Base-by-base conservation (phyloP, 2,329 filamentous ascomycete species). In the Cladosporium austrohemisphaericum region DNA sequence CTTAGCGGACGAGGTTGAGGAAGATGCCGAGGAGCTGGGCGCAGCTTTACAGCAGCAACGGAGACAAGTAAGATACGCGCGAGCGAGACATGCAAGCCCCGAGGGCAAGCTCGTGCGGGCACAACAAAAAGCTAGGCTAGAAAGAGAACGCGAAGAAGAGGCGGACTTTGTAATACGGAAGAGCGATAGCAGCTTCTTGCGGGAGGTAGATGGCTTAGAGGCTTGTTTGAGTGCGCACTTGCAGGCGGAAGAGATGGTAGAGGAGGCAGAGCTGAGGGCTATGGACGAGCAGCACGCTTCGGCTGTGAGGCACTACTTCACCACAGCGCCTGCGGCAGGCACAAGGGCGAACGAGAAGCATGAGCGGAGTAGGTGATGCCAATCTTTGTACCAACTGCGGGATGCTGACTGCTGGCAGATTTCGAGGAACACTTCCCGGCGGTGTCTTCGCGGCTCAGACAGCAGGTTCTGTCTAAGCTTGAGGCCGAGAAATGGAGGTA, bases 401-500 rank as follows among this genome's bases (percentile, higher is more conserved):
- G 8, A 23, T 26, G 25, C 41, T 45, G 29, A 45, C 28, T 9
- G 16, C 7, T 13, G 13, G 36, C 28, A 49, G 46, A 35, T 22
- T 49, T 25, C 9, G 46, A 49, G 28, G 46, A 41, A 11, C 25
- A 49, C 14, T 49, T 25, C 5, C 36, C 37, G 22, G 26, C 46
- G 4, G 29, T 41, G 26, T 16, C 29, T 8, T 32, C 20, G 7
- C 18, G 46, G 8, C 18, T 49, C 16, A 35, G 38, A 35, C 28
- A 41, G 11, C 31, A 19, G 28, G 46, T 41, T 9, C 28, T 49
- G 46, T 25, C 28, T 4, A 49, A 41, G 35, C 35, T 49, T 5
- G 46, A 41, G 37, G 26, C 19, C 7, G 46, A 49, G 38, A 18
- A n/a, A 26, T 49, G 46, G 46, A 33, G 46, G 38, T 49, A 28